Evolutionary conservation across 1,139 yeast species (phyloP).

Genomic region (Geotrichum fermentans): DNA sequence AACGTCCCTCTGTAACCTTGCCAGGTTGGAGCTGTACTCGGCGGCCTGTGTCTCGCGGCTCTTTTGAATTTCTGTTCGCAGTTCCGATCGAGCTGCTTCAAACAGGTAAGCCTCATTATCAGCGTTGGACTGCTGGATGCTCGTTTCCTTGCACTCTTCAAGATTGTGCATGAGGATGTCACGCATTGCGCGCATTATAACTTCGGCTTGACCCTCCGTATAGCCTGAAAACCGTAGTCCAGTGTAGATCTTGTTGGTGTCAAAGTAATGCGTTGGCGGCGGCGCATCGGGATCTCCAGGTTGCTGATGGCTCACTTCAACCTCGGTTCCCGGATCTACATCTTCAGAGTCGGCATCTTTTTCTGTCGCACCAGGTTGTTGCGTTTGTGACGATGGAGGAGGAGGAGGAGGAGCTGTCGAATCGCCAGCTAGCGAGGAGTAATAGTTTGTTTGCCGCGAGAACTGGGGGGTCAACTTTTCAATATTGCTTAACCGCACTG

Average conservation of each 20-base stretch:
- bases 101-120: conserved; percentile 85
- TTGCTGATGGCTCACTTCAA: conserved; percentile 11
- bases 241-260: conserved; percentile 40
- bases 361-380: too few relatives aligned
- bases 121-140: conserved; percentile 63
- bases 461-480: too few relatives aligned
- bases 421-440: conserved; percentile 4
- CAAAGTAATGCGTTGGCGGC: conserved; percentile 34
- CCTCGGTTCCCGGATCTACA: conserved; percentile 4
- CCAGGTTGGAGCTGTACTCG: conserved; percentile 61
- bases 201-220: conserved; percentile 40
- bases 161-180: conserved; percentile 43
- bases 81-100: conserved; percentile 88
- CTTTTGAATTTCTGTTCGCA: conserved; percentile 71
- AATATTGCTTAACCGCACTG: too few relatives aligned
- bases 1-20: conserved; percentile 63
- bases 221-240: conserved; percentile 39
- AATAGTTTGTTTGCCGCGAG: conserved; percentile 6
- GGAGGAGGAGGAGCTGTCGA: neutral
- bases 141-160: conserved; percentile 52
- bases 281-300: conserved; percentile 6
- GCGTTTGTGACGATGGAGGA: too few relatives aligned
- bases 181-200: conserved; percentile 38
- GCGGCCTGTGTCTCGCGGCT: conserved; percentile 68
- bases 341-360: too few relatives aligned